These are phyloP conservation scores for Martiniozyma asiatica DNA, from an alignment of 1,139 yeast genomes.

Conservation along the genomic window DNA sequence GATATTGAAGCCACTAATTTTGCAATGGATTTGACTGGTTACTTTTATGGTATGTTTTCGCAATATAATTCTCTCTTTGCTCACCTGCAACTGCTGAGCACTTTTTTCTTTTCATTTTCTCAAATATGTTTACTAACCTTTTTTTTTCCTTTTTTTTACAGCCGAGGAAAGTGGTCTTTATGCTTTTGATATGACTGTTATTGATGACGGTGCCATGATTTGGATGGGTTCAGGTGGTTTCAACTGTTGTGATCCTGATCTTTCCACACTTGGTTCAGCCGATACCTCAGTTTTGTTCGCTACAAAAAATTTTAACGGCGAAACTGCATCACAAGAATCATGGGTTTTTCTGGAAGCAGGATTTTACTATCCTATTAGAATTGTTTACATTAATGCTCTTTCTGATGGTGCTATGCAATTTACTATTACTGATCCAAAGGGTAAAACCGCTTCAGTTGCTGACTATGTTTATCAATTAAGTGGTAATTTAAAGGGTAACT, in stretches of 20 bases:
- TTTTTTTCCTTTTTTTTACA: neutral
- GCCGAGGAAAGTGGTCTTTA: constrained; percentile 19
- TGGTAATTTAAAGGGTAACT: constrained; percentile 5
- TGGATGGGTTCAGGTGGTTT: constrained; percentile 21
- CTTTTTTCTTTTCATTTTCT: neutral
- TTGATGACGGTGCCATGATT: constrained; percentile 21
- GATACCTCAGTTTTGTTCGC: constrained; percentile 12
- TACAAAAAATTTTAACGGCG: constrained; percentile 6
- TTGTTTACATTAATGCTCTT: constrained; percentile 13
- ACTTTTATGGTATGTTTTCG: constrained; percentile 15
- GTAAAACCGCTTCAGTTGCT: constrained; percentile 5
- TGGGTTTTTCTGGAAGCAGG: constrained; percentile 12
- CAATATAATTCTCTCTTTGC: too few relatives aligned
- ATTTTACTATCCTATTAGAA: constrained; percentile 18
- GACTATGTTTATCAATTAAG: constrained; percentile 7
- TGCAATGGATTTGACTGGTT: constrained; percentile 20
- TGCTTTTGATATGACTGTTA: constrained; percentile 11
- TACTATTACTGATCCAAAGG: constrained; percentile 10
- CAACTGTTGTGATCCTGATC: constrained; percentile 19
- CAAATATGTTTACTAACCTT: constrained; percentile 2
- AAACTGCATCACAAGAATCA: constrained; percentile 1
- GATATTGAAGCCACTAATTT: constrained; percentile 15
- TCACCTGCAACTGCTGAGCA: neutral
- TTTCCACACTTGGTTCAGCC: constrained; percentile 5
- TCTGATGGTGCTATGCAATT: constrained; percentile 8